These are phyloP conservation scores for Cladorrhinum sp. DNA, from an alignment of 2,329 filamentous ascomycete genomes.

Conservation along the genomic window DNA sequence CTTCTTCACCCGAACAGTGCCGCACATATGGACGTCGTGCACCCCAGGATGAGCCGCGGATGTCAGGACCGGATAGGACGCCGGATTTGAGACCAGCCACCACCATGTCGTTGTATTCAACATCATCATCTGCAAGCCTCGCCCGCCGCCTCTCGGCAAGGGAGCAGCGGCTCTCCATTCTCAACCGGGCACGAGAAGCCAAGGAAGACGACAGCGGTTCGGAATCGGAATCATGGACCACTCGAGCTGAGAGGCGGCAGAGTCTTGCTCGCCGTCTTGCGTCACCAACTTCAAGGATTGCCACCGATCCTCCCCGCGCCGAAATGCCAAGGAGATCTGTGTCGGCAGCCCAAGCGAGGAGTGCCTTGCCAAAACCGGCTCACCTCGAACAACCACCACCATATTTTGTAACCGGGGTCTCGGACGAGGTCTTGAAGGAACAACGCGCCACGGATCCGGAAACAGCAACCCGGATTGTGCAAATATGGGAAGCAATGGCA, in stretches of 20 bases:
- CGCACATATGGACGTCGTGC: constrained; percentile 4
- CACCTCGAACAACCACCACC: not conserved
- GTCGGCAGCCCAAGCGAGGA: not conserved
- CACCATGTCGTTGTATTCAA: not conserved
- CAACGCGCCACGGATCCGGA: not conserved
- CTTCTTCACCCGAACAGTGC: not conserved
- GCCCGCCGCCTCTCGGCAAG: not conserved
- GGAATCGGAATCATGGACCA: not conserved
- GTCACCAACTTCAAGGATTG: not conserved
- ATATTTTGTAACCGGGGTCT: not conserved
- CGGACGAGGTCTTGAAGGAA: constrained; percentile 1
- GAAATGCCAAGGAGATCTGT: not conserved
- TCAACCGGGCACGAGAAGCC: not conserved
- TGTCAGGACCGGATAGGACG: not conserved
- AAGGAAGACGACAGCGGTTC: not conserved
- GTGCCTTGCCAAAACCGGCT: not conserved
- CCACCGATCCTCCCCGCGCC: not conserved
- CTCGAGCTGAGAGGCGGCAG: not conserved
- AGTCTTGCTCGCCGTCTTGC: constrained; percentile 3
- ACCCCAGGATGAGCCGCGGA: constrained; percentile 6
- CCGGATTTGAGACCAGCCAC: not conserved
- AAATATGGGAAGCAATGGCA: constrained; percentile 16
- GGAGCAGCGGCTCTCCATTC: not conserved
- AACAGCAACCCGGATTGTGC: not conserved
- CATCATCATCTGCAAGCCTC: not conserved